These are phyloP conservation scores for Quercus bicolor DNA, from an alignment of 306 rosid genomes.

Conservation along the genomic window DNA sequence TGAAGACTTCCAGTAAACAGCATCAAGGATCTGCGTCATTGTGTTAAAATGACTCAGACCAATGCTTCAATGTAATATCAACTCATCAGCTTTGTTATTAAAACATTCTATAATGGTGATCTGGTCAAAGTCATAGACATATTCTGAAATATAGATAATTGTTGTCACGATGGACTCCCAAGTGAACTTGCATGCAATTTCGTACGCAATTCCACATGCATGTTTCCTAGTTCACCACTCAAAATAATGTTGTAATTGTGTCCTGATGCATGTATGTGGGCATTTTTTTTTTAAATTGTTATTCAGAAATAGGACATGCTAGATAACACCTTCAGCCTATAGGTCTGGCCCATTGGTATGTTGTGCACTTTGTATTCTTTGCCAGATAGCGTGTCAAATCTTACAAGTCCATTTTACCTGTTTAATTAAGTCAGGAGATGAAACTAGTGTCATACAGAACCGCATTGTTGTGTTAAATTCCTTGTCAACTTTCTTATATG, in stretches of 20 bases:
- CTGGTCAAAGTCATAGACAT: not conserved
- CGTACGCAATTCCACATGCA: not conserved
- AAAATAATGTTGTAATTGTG: not conserved
- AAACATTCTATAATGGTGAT: not conserved
- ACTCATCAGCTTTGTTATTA: not conserved
- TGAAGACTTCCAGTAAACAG: not conserved
- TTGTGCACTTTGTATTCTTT: no score
- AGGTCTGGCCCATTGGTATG: not conserved
- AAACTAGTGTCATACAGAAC: not conserved
- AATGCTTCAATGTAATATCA: not conserved
- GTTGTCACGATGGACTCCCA: not conserved
- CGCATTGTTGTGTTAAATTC: not conserved
- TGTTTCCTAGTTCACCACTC: not conserved
- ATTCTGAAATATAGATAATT: not conserved
- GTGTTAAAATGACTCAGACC: not conserved
- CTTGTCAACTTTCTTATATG: not conserved
- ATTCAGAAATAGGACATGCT: not conserved
- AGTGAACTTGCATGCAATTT: not conserved
- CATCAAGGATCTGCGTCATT: not conserved
- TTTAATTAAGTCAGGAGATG: not conserved
- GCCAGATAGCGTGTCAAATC: no score
- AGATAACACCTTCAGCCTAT: not conserved
- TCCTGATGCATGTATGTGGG: not conserved
- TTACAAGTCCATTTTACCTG: not conserved
- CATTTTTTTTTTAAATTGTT: not conserved